Evolutionary conservation across 169 alveolate species (phyloP), one percentile per base, ranked within the genome.

Genomic region (Toxoplasma gondii): DNA sequence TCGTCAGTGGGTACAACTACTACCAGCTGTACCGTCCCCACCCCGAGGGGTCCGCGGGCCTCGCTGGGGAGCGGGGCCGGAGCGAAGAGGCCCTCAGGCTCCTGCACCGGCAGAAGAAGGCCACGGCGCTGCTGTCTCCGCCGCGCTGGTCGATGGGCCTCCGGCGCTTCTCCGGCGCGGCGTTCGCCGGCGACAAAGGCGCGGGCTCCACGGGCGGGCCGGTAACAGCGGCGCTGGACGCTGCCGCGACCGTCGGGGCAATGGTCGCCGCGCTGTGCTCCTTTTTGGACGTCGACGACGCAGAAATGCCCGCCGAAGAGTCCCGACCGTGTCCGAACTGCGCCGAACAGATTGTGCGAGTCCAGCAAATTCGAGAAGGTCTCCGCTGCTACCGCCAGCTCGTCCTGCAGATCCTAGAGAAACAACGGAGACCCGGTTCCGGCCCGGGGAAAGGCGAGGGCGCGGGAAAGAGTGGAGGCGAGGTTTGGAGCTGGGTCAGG

Each of bases 341-440:
- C 36, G 24, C 70, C 39, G n/a, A 36, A 17, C 92, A 88, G 84
- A 67, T 88, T 43, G 39, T 88, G 92, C 83, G 67, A 41, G 53
- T 88, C 39, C 84, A 88, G 58, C 92, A 58, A 34, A 34, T 69
- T 36, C 92, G 92, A 2, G 92, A 67, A 58, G 92, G 70, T 39
- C 38, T 88, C 43, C 39, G 43, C 24, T 88, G 92, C 64, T 88
- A 88, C 92, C 81, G 70, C 81, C 82, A 88, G 82, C 70, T 53
- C 39, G 53, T 88, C n/a, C 58, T 58, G 84, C 92, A 41, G 54
- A 43, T 58, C 84, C 27, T 36, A 2, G 45, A 44, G 16, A 58
- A 67, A 54, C 58, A 41, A 22, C 82, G 38, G 41, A 34, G 84
- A 16, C 24, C 41, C 45, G 90, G 10, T 2, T 0, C 22, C 84